These are phyloP conservation scores for Cordyceps militaris DNA, from an alignment of 2,329 filamentous ascomycete genomes.

Conservation along the genomic window DNA sequence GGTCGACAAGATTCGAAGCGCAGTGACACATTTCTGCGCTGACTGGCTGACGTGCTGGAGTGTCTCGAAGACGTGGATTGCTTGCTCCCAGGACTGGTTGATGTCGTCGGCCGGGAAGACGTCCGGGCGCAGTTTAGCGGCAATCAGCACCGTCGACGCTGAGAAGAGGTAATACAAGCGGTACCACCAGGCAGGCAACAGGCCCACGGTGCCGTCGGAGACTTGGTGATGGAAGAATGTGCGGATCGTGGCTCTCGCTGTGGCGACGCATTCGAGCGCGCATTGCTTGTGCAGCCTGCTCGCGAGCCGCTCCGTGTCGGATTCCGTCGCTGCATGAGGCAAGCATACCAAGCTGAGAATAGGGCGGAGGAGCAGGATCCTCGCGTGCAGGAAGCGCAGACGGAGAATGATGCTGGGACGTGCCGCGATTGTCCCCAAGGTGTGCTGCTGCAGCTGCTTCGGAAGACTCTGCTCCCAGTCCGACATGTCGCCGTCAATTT, in stretches of 20 bases:
- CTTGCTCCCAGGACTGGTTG: slow-evolving; percentile 25
- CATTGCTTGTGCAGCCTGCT: slow-evolving; percentile 27
- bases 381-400: slow-evolving; percentile 30
- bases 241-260: slow-evolving; percentile 26
- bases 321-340: slow-evolving; percentile 15
- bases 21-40: slow-evolving; percentile 26
- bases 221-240: slow-evolving; percentile 25
- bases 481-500: slow-evolving; percentile 25
- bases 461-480: slow-evolving; percentile 27
- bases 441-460: neutral
- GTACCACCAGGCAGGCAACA: slow-evolving; percentile 35
- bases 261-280: slow-evolving; percentile 28
- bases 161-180: slow-evolving; percentile 32
- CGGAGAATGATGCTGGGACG: slow-evolving; percentile 21
- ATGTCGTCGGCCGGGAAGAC: slow-evolving; percentile 23
- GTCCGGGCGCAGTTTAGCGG: slow-evolving; percentile 28
- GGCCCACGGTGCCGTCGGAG: slow-evolving; percentile 25
- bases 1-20: slow-evolving; percentile 27
- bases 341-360: slow-evolving; percentile 28
- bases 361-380: slow-evolving; percentile 28
- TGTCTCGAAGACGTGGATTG: slow-evolving; percentile 25
- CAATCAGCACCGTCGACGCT: slow-evolving; percentile 29
- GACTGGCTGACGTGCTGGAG: slow-evolving; percentile 29
- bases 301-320: slow-evolving; percentile 8
- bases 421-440: neutral